phyloP scores from a whole-genome alignment of 352 stramenopile species.

The Pythium phragmitis region DNA sequence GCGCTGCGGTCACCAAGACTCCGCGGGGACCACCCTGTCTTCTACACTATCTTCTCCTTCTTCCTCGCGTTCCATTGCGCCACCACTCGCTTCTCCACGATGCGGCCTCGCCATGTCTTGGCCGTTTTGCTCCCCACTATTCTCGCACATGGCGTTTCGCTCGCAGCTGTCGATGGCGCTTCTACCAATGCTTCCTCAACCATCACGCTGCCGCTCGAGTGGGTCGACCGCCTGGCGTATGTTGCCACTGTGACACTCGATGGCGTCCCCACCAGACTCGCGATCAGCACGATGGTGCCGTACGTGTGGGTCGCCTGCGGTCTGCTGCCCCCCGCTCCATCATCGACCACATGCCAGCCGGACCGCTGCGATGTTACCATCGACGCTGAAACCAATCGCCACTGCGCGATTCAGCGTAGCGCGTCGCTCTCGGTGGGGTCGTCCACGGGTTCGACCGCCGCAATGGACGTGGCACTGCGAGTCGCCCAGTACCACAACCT shows the following conservation, averaged over 20 bases:
- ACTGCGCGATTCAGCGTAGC: neutral
- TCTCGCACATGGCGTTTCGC: neutral
- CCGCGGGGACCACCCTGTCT: too few species aligned
- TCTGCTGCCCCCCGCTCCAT: neutral
- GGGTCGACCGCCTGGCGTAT: slow-evolving; percentile 16
- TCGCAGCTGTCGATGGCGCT: neutral
- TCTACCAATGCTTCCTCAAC: neutral
- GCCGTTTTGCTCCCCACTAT: too few species aligned
- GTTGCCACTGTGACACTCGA: slow-evolving; percentile 11
- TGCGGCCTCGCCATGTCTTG: neutral
- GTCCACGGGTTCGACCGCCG: neutral
- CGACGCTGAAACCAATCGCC: neutral
- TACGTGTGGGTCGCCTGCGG: slow-evolving; percentile 10
- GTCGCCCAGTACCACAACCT: slow-evolving; percentile 7
- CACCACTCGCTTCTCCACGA: neutral
- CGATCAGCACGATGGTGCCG: slow-evolving; percentile 5
- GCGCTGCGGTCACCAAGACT: too few species aligned
- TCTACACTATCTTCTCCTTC: neutral
- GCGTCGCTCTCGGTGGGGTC: neutral
- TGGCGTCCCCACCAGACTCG: neutral
- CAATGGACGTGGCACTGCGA: neutral
- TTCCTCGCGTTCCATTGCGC: neutral
- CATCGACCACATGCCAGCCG: neutral
- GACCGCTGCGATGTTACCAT: neutral
- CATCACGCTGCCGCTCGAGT: slow-evolving; percentile 5